phyloP scores from a whole-genome alignment of 441 rosid species.

The Gossypium armourianum region DNA sequence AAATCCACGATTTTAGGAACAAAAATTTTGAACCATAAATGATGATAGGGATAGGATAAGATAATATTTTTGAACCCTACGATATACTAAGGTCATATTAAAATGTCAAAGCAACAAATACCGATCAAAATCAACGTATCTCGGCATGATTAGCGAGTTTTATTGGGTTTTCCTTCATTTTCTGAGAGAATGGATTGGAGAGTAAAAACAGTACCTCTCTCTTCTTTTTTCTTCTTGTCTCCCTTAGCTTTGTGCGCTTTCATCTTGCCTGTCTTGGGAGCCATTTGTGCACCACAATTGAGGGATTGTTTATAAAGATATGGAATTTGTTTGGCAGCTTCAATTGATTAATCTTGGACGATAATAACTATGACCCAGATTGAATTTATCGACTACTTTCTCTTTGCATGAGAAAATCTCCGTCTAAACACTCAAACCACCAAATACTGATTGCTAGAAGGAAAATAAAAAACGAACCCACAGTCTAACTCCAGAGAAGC shows the following conservation, averaged over 20 bases:
- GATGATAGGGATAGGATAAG: background rate
- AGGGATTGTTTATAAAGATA: conserved; percentile 1
- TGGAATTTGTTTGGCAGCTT: background rate
- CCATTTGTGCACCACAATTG: conserved; percentile 36
- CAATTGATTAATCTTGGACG: conserved; percentile 16
- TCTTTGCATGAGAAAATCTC: conserved; percentile 13
- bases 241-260: conserved; percentile 54
- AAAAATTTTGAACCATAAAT: conserved; percentile 12
- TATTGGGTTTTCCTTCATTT: conserved; percentile 5
- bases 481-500: background rate
- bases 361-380: conserved; percentile 20
- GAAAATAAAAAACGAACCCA: background rate
- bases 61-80: background rate
- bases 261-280: conserved; percentile 60
- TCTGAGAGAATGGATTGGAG: background rate
- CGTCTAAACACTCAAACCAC: conserved; percentile 1
- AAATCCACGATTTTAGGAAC: background rate
- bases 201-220: conserved; percentile 39
- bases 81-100: background rate
- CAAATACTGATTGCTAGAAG: background rate
- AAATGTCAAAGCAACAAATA: background rate
- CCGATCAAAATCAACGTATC: background rate
- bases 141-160: background rate
- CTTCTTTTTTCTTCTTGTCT: conserved; percentile 71
- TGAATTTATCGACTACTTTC: conserved; percentile 19